phyloP scores from a whole-genome alignment of 331 rosid genomes.

The Dryas integrifolia region DNA sequence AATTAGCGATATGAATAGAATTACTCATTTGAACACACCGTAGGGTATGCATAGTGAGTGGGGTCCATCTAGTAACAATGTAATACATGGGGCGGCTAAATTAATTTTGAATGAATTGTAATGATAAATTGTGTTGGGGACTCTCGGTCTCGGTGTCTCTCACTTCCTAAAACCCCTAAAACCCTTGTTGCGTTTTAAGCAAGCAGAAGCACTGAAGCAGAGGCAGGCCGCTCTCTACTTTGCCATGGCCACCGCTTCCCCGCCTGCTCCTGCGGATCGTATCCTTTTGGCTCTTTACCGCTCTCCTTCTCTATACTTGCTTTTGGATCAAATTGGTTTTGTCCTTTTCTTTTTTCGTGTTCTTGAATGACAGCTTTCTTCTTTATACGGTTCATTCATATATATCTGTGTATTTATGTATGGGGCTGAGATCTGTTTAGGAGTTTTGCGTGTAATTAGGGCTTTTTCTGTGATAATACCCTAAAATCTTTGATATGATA shows the following conservation, averaged over 20 bases:
- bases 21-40: too few species aligned
- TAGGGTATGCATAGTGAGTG: too few species aligned
- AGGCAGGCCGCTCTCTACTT: conserved; percentile 1
- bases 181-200: conserved; percentile 14
- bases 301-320: neutral
- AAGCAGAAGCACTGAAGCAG: neutral
- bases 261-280: conserved; percentile 77
- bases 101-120: too few species aligned
- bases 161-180: conserved; percentile 8
- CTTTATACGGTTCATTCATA: neutral
- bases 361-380: neutral
- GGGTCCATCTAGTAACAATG: too few species aligned
- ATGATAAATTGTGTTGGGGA: too few species aligned
- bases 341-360: neutral
- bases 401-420: neutral
- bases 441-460: neutral
- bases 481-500: neutral
- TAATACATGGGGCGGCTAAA: too few species aligned
- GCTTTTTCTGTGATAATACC: neutral
- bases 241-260: conserved; percentile 65
- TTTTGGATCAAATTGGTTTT: conserved; percentile 6
- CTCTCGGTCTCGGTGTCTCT: neutral
- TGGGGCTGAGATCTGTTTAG: neutral
- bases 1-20: too few species aligned
- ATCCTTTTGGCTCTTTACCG: conserved; percentile 45